Base-by-base conservation (phyloP, 1,284 basidiomycete genomes). In the Cutaneotrichosporon mucoides region DNA sequence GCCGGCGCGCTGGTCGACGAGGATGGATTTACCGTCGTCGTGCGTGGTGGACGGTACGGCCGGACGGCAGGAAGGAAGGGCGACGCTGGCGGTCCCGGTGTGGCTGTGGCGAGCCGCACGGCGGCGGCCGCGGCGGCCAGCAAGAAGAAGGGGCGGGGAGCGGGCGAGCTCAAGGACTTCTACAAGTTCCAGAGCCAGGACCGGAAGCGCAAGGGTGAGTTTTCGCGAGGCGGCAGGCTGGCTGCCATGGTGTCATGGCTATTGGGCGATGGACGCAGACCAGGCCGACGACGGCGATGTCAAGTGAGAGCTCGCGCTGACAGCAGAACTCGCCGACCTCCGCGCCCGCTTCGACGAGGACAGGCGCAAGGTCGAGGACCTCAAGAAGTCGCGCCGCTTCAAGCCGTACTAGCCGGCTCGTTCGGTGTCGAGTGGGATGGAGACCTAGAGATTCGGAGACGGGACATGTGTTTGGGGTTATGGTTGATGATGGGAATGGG, bases 1-100 rank as follows among this genome's bases (percentile, higher is more conserved):
- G 83, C 85, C 7, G 77, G 75, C 66, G 72, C 89, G 10, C 83
- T 93, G 57, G 88, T 93, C 50, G 92, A 95, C 75, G 90, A 90
- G 64, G 92, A 95, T 65, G 92, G 92, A 1, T 95, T 94, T 75
- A 93, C 90, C 9, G 83, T 94, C 9, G 92, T 95, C 35, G 89
- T 88, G 33, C 83, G 91, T 36, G 89, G 90, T 9, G 92, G 92
- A 6, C 87, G 88, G 33, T 92, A 92, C 70, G 91, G 92, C 3
- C 83, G 90, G 69, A 90, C 90, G 0, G 78, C 90, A 4, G 90
- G 90, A 37, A 89, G 89, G 8, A 78, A 89, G 3, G 89, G 89
- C 38, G 89, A 89, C n/a, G 88, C 24, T 24, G 24, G 24, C 3
- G 24, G 90, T 3, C 51, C 53, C 4, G 64, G 58, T 11, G 88